A percentile compares a stretch with the other conserved stretches of the same genome.
phyloP scores from a whole-genome alignment of 768 basidiomycete species.

The Pleurotus citrinopileatus region DNA sequence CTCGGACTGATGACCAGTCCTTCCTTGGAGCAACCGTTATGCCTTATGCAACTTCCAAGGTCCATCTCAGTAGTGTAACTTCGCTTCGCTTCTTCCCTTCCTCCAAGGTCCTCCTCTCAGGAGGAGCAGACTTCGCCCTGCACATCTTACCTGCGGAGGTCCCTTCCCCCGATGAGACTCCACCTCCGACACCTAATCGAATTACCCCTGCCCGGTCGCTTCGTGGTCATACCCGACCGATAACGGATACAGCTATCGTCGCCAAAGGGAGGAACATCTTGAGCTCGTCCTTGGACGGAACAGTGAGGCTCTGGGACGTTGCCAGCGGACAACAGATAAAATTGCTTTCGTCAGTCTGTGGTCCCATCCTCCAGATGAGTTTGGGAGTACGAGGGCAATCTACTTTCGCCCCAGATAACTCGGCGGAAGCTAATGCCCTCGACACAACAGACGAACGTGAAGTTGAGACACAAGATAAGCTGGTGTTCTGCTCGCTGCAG shows the following conservation, averaged over 20 bases:
- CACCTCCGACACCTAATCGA: slow-evolving; percentile 25
- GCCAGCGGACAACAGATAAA: slow-evolving; percentile 46
- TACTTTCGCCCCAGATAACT: background rate
- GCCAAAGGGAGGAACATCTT: slow-evolving; percentile 65
- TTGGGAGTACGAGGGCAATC: slow-evolving; percentile 32
- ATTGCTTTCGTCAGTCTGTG: slow-evolving; percentile 35
- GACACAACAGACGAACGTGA: slow-evolving; percentile 30
- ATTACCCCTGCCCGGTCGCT: slow-evolving; percentile 58
- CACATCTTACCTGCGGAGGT: slow-evolving; percentile 60
- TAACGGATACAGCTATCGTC: slow-evolving; percentile 65
- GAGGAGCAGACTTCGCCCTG: slow-evolving; percentile 66
- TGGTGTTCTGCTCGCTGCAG: slow-evolving; percentile 53
- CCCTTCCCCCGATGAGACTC: slow-evolving; percentile 15
- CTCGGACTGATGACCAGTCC: background rate
- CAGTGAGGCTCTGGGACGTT: slow-evolving; percentile 73
- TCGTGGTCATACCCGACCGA: slow-evolving; percentile 60
- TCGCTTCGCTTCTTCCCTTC: slow-evolving; percentile 68
- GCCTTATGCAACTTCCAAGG: slow-evolving; percentile 23
- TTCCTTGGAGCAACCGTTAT: slow-evolving; percentile 7
- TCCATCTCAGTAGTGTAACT: slow-evolving; percentile 53
- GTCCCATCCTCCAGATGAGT: slow-evolving; percentile 43
- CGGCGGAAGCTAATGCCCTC: background rate
- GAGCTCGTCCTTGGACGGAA: slow-evolving; percentile 66
- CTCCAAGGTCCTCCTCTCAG: slow-evolving; percentile 66
- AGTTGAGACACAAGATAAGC: slow-evolving; percentile 44